Conservation (phyloP, 2,329 filamentous ascomycete species). For the Leptographium wingfieldii region DNA sequence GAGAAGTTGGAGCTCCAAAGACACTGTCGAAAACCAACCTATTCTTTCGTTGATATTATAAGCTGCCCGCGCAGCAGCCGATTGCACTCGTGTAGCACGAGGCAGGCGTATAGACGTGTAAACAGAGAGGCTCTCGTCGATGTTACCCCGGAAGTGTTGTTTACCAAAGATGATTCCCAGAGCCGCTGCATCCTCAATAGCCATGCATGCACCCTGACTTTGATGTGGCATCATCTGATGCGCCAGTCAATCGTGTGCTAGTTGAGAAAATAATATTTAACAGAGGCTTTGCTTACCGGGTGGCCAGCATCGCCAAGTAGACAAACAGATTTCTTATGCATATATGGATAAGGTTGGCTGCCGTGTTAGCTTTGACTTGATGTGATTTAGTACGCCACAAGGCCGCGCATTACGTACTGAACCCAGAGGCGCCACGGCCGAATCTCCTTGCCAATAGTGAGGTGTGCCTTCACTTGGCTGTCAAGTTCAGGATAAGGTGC, state of each 20-base stretch:
- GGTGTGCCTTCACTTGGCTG: slow-evolving; percentile 39
- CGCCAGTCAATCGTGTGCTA: not conserved
- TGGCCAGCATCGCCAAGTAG: slow-evolving; percentile 55
- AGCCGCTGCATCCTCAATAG: slow-evolving; percentile 52
- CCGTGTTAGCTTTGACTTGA: not conserved
- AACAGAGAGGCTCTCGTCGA: slow-evolving; percentile 32
- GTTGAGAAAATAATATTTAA: slow-evolving; percentile 34
- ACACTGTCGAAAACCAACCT: slow-evolving; percentile 21
- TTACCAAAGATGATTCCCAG: slow-evolving; percentile 48
- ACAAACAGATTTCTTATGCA: slow-evolving; percentile 33
- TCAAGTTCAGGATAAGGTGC: slow-evolving; percentile 49
- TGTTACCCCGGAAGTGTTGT: slow-evolving; percentile 31
- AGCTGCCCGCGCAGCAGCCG: slow-evolving; percentile 42
- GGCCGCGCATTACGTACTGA: slow-evolving; percentile 1
- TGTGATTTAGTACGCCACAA: not conserved
- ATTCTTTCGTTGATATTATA: slow-evolving; percentile 53
- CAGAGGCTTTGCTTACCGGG: slow-evolving; percentile 24
- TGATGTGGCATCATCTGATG: slow-evolving; percentile 31
- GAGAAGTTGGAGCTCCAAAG: not conserved
- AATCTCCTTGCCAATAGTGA: slow-evolving; percentile 49
- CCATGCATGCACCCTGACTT: slow-evolving; percentile 57
- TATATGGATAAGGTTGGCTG: slow-evolving; percentile 41
- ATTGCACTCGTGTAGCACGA: slow-evolving; percentile 42
- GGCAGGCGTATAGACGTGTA: slow-evolving; percentile 43
- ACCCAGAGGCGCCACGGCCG: slow-evolving; percentile 49